Conservation (phyloP, 257 asterid genomes). For the Osmanthus fragrans region DNA sequence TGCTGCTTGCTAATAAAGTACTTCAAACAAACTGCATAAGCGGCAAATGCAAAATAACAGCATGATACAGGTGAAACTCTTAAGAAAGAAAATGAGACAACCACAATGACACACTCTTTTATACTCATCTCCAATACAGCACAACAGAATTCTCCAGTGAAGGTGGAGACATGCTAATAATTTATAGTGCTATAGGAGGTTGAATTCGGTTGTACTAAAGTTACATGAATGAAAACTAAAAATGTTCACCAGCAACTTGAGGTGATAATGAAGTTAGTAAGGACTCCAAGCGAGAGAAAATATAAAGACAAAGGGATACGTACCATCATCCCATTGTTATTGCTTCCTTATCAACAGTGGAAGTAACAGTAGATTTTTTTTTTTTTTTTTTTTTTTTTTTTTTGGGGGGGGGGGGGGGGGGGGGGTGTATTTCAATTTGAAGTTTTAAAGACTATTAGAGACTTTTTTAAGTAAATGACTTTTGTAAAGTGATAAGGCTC, state of each 20-base stretch:
- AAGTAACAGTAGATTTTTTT: background rate
- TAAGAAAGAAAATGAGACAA: background rate
- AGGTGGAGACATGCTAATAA: background rate
- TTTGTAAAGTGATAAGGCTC: too few relatives aligned
- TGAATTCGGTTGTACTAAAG: too few relatives aligned
- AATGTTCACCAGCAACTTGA: background rate
- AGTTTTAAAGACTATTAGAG: too few relatives aligned
- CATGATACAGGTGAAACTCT: background rate
- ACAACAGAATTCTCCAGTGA: too few relatives aligned
- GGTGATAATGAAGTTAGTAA: background rate
- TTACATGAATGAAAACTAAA: background rate
- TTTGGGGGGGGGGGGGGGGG: too few relatives aligned
- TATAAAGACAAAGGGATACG: background rate
- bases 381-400: too few relatives aligned
- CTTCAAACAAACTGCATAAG: background rate
- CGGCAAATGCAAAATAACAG: background rate
- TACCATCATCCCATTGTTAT: background rate
- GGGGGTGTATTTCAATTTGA: too few relatives aligned
- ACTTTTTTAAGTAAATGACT: too few relatives aligned
- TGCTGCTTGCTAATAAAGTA: background rate
- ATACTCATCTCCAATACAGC: background rate
- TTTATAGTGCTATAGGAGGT: background rate
- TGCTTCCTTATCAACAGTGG: background rate
- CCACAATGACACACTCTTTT: background rate
- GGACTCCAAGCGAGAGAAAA: background rate